These are phyloP conservation scores for Pholiota microspora DNA, from an alignment of 768 basidiomycete genomes.

Conservation along the genomic window DNA sequence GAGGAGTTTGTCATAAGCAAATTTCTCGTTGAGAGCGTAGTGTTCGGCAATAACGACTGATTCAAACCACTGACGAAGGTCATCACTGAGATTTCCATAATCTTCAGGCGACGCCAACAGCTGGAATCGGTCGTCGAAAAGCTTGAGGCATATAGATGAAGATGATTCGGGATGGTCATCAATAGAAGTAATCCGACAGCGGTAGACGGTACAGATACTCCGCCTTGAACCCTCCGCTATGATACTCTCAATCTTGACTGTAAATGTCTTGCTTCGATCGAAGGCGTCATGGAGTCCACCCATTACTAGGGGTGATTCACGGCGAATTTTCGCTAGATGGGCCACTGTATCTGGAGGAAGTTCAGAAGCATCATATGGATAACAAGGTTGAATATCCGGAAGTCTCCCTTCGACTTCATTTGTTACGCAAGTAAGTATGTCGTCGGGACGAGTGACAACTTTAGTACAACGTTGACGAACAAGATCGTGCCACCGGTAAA, in stretches of 20 bases:
- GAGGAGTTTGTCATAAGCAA: constrained; percentile 23
- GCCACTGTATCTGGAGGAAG: constrained; percentile 8
- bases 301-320: constrained; percentile 9
- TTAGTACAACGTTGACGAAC: constrained; percentile 13
- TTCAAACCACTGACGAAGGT: constrained; percentile 9
- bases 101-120: constrained; percentile 8
- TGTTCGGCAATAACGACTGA: constrained; percentile 14
- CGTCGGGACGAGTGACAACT: constrained; percentile 15
- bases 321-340: constrained; percentile 8
- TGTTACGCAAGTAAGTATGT: constrained; percentile 13
- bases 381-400: constrained; percentile 7
- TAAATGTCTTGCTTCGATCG: constrained; percentile 7
- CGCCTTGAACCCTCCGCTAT: constrained; percentile 8
- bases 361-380: constrained; percentile 13
- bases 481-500: constrained; percentile 24
- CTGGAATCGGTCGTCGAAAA: constrained; percentile 22
- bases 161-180: constrained; percentile 14
- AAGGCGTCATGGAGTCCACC: constrained; percentile 6
- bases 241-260: constrained; percentile 11
- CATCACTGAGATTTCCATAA: too few species aligned
- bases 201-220: constrained; percentile 14
- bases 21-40: constrained; percentile 19
- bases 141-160: constrained; percentile 17
- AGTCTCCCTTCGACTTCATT: not conserved
- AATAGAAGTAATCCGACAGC: constrained; percentile 18